These are phyloP conservation scores for Asparagopsis taxiformis DNA, from an alignment of 31 red algal genomes.

Conservation along the genomic window DNA sequence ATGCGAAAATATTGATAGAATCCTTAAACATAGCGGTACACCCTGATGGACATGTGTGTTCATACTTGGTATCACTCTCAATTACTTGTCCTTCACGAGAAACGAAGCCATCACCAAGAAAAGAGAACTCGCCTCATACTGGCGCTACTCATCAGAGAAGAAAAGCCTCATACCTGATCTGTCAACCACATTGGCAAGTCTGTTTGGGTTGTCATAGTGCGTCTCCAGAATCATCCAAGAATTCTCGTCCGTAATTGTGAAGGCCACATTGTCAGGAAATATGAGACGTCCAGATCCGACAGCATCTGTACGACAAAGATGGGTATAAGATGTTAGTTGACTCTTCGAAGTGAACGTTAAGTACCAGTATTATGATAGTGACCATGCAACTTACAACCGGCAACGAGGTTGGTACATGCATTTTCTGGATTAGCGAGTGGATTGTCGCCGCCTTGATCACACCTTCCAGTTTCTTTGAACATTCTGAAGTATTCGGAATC, in stretches of 20 bases:
- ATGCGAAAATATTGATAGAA: slow-evolving; percentile 31
- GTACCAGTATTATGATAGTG: too few species aligned
- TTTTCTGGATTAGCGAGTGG: slow-evolving; percentile 24
- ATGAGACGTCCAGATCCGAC: slow-evolving; percentile 31
- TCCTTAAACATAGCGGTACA: slow-evolving; percentile 24
- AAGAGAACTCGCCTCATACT: slow-evolving; percentile 35
- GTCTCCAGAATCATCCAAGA: slow-evolving; percentile 40
- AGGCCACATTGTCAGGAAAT: slow-evolving; percentile 27
- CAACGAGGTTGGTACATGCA: slow-evolving; percentile 41
- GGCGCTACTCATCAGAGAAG: slow-evolving; percentile 30
- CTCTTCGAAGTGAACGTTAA: too few species aligned
- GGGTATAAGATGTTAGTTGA: too few species aligned
- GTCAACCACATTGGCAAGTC: slow-evolving; percentile 9
- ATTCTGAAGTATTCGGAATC: slow-evolving; percentile 16
- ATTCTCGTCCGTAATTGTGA: slow-evolving; percentile 11
- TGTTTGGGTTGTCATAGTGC: slow-evolving; percentile 41
- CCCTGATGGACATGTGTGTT: slow-evolving; percentile 45
- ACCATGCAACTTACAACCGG: slow-evolving; percentile 47
- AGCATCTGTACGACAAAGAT: slow-evolving; percentile 38
- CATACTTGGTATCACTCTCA: slow-evolving; percentile 27
- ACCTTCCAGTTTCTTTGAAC: slow-evolving; percentile 13
- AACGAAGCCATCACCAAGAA: slow-evolving; percentile 41
- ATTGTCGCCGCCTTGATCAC: slow-evolving; percentile 9
- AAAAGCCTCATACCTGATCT: slow-evolving; percentile 25
- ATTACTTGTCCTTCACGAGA: slow-evolving; percentile 9